Conservation (phyloP, 768 basidiomycete species). For the Naematelia encephala region DNA sequence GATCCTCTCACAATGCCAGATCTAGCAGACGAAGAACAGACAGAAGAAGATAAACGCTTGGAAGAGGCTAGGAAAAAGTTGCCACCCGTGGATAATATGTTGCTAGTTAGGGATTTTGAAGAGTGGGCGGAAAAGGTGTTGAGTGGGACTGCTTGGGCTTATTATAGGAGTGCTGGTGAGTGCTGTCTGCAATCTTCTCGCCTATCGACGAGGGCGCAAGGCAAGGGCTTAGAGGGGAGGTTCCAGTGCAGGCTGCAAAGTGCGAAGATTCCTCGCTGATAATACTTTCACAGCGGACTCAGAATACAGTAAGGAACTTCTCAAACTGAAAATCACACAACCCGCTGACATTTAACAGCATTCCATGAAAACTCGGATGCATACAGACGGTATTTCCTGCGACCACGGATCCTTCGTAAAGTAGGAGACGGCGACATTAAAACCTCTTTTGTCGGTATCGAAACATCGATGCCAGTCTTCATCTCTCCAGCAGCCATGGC, state of each 20-base stretch:
- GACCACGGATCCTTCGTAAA: conserved; percentile 38
- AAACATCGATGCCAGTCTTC: conserved; percentile 39
- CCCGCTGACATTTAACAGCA: conserved; percentile 22
- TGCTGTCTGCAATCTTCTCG: background rate
- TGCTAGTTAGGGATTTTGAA: conserved; percentile 52
- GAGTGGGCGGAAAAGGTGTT: conserved; percentile 50
- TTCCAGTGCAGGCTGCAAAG: too few relatives aligned
- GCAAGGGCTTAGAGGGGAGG: too few relatives aligned
- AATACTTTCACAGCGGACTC: background rate
- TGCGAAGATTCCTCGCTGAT: too few relatives aligned
- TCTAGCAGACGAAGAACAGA: conserved; percentile 20
- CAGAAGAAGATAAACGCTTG: conserved; percentile 49
- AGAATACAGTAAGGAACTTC: background rate
- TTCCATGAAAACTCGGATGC: conserved; percentile 44
- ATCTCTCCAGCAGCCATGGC: conserved; percentile 50
- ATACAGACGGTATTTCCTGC: conserved; percentile 48
- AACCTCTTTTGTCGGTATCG: conserved; percentile 43
- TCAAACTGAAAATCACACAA: background rate
- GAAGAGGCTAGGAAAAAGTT: conserved; percentile 40
- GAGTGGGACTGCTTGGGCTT: conserved; percentile 51
- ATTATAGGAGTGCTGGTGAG: conserved; percentile 46
- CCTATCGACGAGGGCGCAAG: background rate
- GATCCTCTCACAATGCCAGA: conserved; percentile 49
- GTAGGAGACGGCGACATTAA: conserved; percentile 22
- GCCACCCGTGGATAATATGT: conserved; percentile 46